A percentile compares a stretch with the other conserved stretches of the same genome.
These are phyloP conservation scores for Cladosporium sp. DNA, from an alignment of 2,329 filamentous ascomycete genomes.

Conservation along the genomic window DNA sequence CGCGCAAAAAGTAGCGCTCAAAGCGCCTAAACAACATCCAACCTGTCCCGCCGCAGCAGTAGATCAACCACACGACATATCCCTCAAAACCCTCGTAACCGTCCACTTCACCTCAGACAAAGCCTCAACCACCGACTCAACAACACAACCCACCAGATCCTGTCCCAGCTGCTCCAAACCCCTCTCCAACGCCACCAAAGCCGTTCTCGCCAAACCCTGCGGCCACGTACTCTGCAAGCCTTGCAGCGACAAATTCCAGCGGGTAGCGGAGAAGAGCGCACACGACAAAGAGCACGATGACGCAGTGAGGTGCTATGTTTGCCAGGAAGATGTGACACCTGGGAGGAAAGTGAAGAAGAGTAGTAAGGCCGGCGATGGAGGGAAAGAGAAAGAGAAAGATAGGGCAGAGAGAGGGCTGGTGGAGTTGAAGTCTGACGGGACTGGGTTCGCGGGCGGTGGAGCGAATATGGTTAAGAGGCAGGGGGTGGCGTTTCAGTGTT, in stretches of 20 bases:
- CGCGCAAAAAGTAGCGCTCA: constrained; percentile 41
- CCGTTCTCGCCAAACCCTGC: constrained; percentile 79
- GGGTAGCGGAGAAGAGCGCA: constrained; percentile 51
- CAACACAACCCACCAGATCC: constrained; percentile 39
- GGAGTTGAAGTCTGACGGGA: constrained; percentile 78
- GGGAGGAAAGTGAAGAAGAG: constrained; percentile 18
- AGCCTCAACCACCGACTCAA: constrained; percentile 27
- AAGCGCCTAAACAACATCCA: constrained; percentile 56
- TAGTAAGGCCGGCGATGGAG: constrained; percentile 26
- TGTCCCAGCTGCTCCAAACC: constrained; percentile 85
- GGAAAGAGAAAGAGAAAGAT: constrained; percentile 42
- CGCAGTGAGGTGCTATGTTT: constrained; percentile 72
- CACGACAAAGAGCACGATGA: constrained; percentile 54
- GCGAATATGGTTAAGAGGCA: constrained; percentile 74
- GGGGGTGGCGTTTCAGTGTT: constrained; percentile 73
- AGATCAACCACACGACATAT: constrained; percentile 66
- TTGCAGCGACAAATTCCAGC: constrained; percentile 81
- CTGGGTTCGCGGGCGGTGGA: constrained; percentile 87
- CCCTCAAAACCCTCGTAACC: constrained; percentile 70
- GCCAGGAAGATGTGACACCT: constrained; percentile 68
- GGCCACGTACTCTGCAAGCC: constrained; percentile 86
- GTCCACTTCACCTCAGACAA: constrained; percentile 58
- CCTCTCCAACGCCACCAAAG: constrained; percentile 76
- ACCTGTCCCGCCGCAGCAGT: constrained; percentile 71
- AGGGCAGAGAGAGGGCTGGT: constrained; percentile 69